Evolutionary conservation across 306 rosid species (phyloP), one percentile per base, ranked within the genome.

Genomic region (Malus asiatica): DNA sequence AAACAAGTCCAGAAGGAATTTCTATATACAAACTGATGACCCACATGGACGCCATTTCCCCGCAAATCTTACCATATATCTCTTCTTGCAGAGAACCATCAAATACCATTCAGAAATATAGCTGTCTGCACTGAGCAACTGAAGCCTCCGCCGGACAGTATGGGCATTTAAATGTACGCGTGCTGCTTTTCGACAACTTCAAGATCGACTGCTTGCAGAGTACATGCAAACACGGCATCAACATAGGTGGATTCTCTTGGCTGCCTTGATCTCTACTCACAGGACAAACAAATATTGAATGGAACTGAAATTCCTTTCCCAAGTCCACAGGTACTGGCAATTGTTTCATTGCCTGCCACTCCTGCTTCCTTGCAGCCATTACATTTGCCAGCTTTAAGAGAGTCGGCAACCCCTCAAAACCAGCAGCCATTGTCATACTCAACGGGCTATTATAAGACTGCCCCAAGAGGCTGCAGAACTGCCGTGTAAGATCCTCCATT

Each of bases 261-360:
- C 91, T 90, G 30, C 85, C 83, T 85, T 90, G 96, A 48, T 93
- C 98, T 82, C 94, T 84, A 69, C 94, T 90, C 77, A 93, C 98
- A 5, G 96, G 98, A 86, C 98, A 93, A 32, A 90, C 98, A 76
- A 90, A 90, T 70, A 90, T 86, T 0, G 98, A 93, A 82, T 93
- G 98, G 78, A 90, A 93, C 86, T 90, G 94, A 85, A 90, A 90
- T 77, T 90, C 96, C 78, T 88, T 86, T 19, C 93, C 90, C 88
- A 93, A 75, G 60, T 93, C 98, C 59, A 93, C 85, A 3, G 98
- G 92, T 76, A 90, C 96, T 0, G 97, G 96, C 79, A 90, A 83
- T 77, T 93, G 96, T 70, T 84, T 86, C 90, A 90, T 90, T 11
- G 85, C 91, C 73, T 68, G 93, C 98, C 98, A 93, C 77, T 90